These are phyloP conservation scores for Candida nemodendra DNA, from an alignment of 805 yeast genomes.

Conservation along the genomic window DNA sequence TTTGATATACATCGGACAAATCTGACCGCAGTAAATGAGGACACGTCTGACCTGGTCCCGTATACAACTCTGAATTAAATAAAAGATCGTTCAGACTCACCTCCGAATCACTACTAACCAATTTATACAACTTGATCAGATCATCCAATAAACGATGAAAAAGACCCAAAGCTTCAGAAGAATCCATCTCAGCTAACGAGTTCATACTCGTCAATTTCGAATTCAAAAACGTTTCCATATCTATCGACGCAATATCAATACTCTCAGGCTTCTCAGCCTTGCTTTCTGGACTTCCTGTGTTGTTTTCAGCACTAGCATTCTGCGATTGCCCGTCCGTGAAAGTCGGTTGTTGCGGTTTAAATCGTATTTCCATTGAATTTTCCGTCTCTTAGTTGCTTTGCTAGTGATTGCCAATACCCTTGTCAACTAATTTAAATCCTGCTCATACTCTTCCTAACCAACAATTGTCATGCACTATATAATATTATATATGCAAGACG, in stretches of 20 bases:
- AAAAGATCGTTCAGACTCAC: constrained; percentile 15
- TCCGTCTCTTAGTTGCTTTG: not conserved
- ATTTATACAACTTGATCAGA: constrained; percentile 19
- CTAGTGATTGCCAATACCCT: too few species aligned
- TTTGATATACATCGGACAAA: not conserved
- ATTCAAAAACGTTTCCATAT: constrained; percentile 35
- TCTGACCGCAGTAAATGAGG: constrained; percentile 13
- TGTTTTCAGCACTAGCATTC: not conserved
- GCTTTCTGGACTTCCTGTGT: not conserved
- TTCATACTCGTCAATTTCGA: constrained; percentile 19
- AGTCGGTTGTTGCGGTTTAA: constrained; percentile 26
- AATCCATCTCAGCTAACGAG: constrained; percentile 21
- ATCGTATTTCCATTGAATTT: constrained; percentile 17
- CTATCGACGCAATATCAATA: constrained; percentile 11
- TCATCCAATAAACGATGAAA: constrained; percentile 27
- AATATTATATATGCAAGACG: too few species aligned
- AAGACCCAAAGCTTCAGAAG: constrained; percentile 31
- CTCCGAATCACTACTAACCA: constrained; percentile 7
- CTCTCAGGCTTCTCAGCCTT: not conserved
- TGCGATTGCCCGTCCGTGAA: constrained; percentile 14
- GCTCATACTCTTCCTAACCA: too few species aligned
- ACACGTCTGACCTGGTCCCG: not conserved
- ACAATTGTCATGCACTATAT: too few species aligned
- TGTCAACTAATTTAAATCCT: too few species aligned
- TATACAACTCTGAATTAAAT: constrained; percentile 11